Evolutionary conservation across 73 alveolate species (phyloP), one percentile per base, ranked within the genome.

Genomic region (Paramecium octaurelia): DNA sequence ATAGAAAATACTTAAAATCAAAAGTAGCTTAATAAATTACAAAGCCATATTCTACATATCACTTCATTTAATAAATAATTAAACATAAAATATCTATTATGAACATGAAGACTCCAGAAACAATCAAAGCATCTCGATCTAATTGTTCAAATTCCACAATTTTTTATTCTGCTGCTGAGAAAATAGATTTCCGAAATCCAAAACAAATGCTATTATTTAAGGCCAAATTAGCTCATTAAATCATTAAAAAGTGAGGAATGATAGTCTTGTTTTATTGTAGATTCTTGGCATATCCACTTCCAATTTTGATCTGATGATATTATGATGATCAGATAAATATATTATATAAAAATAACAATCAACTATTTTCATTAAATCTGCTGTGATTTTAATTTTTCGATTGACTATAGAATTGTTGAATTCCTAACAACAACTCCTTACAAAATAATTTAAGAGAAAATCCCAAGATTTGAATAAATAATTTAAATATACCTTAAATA

Each of bases 241-340:
- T 64, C 27, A 24, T 14, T 31, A 12, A 64, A 64, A 31, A 64
- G 10, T 64, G 84, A 64, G 12, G 84, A 27, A 64, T 31, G 24
- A 54, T 18, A 54, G 31, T 8, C 84, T 21, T 34, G 11, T 6
- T 27, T 64, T 27, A 24, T 31, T 27, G 3, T 64, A 64, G 46
- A 31, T 29, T 64, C 23, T 64, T 31, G 84, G 5, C 84, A 11
- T 11, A 64, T 9, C 46, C 46, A 20, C 6, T 11, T 64, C 50
- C 84, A 64, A 64, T 64, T 64, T 64, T 64, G 84, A 64, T 64
- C 84, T 64, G 84, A 34, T 64, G 84, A 23, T 27, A 34, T 64
- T 27, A 27, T 64, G 42, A 64, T 64, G 24, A 27, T 64, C 84
- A 64, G 84, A 64, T 64, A 64, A 27, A 29, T 11, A 54, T n/a